Percentiles rank a stretch among this genome's conserved stretches.
phyloP scores from a whole-genome alignment of 176 grass and related monocot species.

The Eleusine coracana region DNA sequence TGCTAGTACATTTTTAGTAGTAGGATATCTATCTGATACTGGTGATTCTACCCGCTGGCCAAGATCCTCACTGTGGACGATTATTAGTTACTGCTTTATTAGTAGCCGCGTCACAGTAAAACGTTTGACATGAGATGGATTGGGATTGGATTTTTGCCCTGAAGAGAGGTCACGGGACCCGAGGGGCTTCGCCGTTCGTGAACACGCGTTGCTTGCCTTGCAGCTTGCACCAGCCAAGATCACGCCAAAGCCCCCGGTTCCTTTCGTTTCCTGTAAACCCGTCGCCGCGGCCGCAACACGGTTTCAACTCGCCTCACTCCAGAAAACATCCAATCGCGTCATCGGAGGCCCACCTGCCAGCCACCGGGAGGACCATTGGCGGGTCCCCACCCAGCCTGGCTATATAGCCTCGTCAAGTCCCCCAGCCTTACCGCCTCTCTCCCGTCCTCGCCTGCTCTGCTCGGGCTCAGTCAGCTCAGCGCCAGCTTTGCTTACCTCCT shows the following conservation, averaged over 20 bases:
- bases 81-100: neutral
- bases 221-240: neutral
- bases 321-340: neutral
- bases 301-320: neutral
- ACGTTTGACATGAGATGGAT: neutral
- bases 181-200: neutral
- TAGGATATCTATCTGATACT: neutral
- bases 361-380: neutral
- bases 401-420: neutral
- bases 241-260: neutral
- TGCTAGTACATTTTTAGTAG: neutral
- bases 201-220: conserved; percentile 3
- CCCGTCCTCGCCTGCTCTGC: neutral
- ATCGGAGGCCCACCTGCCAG: neutral
- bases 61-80: neutral
- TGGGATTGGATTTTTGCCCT: neutral
- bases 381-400: neutral
- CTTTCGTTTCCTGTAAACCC: conserved; percentile 9
- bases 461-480: neutral
- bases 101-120: neutral
- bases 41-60: no score
- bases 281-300: neutral
- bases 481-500: neutral
- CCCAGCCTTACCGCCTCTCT: neutral
- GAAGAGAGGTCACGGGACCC: neutral